A percentile compares a stretch with the other conserved stretches of the same genome.
These are phyloP conservation scores for Lomentospora prolificans DNA, from an alignment of 2,329 filamentous ascomycete genomes.

Conservation along the genomic window DNA sequence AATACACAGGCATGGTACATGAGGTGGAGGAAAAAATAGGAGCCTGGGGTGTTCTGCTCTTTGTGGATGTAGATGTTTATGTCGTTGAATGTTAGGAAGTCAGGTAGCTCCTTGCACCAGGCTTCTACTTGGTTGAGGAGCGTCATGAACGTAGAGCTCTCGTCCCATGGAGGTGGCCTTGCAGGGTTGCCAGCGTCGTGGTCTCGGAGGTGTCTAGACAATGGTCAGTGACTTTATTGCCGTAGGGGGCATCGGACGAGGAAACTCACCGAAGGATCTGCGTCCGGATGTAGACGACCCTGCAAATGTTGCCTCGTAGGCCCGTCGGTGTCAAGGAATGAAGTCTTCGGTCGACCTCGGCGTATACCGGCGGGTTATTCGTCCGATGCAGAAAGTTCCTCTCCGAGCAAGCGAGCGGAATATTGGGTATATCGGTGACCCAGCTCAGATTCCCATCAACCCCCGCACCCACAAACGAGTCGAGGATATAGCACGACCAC, in stretches of 20 bases:
- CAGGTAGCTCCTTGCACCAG: conserved; percentile 14
- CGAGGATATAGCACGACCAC: conserved; percentile 32
- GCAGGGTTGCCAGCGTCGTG: conserved; percentile 13
- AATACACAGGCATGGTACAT: conserved; percentile 16
- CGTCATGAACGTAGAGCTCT: conserved; percentile 12
- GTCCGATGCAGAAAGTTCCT: conserved; percentile 11
- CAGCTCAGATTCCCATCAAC: conserved; percentile 23
- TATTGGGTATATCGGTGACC: conserved; percentile 13
- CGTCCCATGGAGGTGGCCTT: conserved; percentile 12
- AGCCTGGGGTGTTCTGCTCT: conserved; percentile 13
- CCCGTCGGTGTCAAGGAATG: neutral
- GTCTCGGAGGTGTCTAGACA: conserved; percentile 9
- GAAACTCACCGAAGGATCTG: conserved; percentile 14
- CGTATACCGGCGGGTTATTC: neutral
- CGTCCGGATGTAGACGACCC: conserved; percentile 13
- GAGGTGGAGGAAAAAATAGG: conserved; percentile 17
- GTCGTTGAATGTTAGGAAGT: conserved; percentile 15
- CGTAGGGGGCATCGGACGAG: no score
- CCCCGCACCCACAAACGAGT: conserved; percentile 29
- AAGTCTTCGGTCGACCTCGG: neutral
- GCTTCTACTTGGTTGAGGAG: conserved; percentile 15
- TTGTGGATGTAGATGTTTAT: conserved; percentile 15
- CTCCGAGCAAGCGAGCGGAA: conserved; percentile 15
- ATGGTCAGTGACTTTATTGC: no score
- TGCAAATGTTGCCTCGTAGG: neutral